A percentile compares a stretch with the other conserved stretches of the same genome.
These are phyloP conservation scores for Marasmius sp. DNA, from an alignment of 1,284 basidiomycete species.

Conservation along the genomic window DNA sequence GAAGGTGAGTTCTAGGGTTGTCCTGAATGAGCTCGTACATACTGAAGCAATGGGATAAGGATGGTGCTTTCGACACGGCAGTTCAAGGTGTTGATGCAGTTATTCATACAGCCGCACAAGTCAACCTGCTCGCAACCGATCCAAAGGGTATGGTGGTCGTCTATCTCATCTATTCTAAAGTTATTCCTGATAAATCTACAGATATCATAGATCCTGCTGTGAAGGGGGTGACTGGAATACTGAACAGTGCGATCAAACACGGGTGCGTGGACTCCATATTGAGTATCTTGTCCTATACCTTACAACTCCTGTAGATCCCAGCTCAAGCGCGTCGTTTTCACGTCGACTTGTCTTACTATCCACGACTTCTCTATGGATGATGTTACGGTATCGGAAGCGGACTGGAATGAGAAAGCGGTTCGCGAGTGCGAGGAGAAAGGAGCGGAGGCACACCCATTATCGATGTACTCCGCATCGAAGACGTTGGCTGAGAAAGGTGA, in stretches of 20 bases:
- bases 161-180: background rate
- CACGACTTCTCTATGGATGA: constrained; percentile 18
- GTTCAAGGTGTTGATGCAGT: constrained; percentile 64
- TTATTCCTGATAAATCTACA: constrained; percentile 12
- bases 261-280: constrained; percentile 33
- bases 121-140: constrained; percentile 34
- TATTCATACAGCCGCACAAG: constrained; percentile 52
- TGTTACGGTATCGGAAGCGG: constrained; percentile 37
- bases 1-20: constrained; percentile 24
- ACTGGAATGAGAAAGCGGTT: constrained; percentile 70
- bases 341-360: constrained; percentile 39
- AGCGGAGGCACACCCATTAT: constrained; percentile 35
- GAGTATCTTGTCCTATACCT: background rate
- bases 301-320: constrained; percentile 27
- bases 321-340: constrained; percentile 66
- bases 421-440: constrained; percentile 55
- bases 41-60: constrained; percentile 29
- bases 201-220: constrained; percentile 65
- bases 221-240: constrained; percentile 58
- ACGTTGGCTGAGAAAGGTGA: constrained; percentile 67
- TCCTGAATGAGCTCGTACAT: background rate
- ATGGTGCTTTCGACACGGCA: constrained; percentile 63
- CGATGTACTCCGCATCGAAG: constrained; percentile 64
- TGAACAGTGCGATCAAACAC: constrained; percentile 52
- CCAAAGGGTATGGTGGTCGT: constrained; percentile 32